Base-by-base conservation (phyloP, 2,329 filamentous ascomycete genomes). In the Microthyrium microscopicum region DNA sequence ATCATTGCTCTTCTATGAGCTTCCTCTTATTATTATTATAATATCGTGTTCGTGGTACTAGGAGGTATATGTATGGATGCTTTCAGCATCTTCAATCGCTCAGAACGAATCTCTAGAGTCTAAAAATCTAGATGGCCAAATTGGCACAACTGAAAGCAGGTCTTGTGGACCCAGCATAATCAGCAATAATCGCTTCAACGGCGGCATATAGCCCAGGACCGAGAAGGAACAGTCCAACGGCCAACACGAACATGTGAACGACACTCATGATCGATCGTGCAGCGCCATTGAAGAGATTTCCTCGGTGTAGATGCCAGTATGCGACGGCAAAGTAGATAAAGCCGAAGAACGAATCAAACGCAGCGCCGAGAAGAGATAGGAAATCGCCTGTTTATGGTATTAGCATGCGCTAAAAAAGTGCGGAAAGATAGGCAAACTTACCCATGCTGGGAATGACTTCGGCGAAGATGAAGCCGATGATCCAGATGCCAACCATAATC, bases 171-270 rank as follows among this genome's bases (percentile, higher is more conserved):
- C 56, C 54, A 2, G 56, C 49, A 36, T 66, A 67, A 48, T 66
- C 63, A 4, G 51, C 53, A 35, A 65, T 64, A 33, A 66, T 66
- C 8, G 63, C 62, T 47, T 66, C 50, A 4, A 64, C 57, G 11
- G 63, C 63, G 20, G 62, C 61, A 44, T 66, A 66, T n/a, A 66
- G 41, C 0, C 63, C 63, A 0, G 62, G 63, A 4, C 63, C 63
- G 12, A 66, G 47, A 39, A 66, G 40, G 42, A 68, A 66, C 40
- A 68, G 41, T 0, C 63, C 63, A 26, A 48, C 48, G 4, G 49
- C 8, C 55, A 66, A 51, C 9, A 66, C 49, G 35, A 66, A 51
- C 1, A 56, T 39, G 44, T 66, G 61, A 5, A 62, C 44, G 9
- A 61, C 39, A 3, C 58, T 61, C 56, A 61, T 56, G 5, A 57